A percentile compares a stretch with the other conserved stretches of the same genome.
Conservation (phyloP, 2,329 filamentous ascomycete species). For the Annulohypoxylon truncatum region DNA sequence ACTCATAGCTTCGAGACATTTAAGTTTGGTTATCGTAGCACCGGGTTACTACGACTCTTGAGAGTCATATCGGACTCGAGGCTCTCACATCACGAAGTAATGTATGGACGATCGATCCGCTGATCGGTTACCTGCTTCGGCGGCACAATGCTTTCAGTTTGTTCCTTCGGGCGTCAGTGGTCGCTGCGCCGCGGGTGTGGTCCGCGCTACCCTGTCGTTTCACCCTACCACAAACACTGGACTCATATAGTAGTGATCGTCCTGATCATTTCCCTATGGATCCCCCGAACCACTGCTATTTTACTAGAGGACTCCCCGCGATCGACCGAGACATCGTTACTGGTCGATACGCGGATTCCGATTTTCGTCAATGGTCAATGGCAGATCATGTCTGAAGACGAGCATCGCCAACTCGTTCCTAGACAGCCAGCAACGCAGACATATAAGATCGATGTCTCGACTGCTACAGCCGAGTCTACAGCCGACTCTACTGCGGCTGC, state of each 20-base stretch:
- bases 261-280: slow-evolving; percentile 47
- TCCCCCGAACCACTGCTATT: slow-evolving; percentile 44
- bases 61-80: slow-evolving; percentile 19
- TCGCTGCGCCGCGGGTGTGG: slow-evolving; percentile 38
- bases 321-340: slow-evolving; percentile 49
- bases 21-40: slow-evolving; percentile 13
- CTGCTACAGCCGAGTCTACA: slow-evolving; percentile 43
- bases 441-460: slow-evolving; percentile 48
- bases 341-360: slow-evolving; percentile 53
- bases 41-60: slow-evolving; percentile 17
- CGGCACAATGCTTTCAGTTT: slow-evolving; percentile 35
- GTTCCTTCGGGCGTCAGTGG: slow-evolving; percentile 34
- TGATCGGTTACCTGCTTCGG: slow-evolving; percentile 43
- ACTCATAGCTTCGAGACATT: slow-evolving; percentile 6
- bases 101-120: slow-evolving; percentile 42
- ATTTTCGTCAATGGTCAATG: slow-evolving; percentile 52
- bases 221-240: slow-evolving; percentile 40
- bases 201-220: slow-evolving; percentile 43
- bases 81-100: slow-evolving; percentile 39
- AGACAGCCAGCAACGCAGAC: slow-evolving; percentile 43
- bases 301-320: slow-evolving; percentile 43
- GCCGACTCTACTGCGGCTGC: slow-evolving; percentile 33
- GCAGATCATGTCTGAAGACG: slow-evolving; percentile 53
- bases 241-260: slow-evolving; percentile 50
- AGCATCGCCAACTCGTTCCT: slow-evolving; percentile 48